Conservation (phyloP, 352 stramenopile species). For the Phytophthora palmivora region DNA sequence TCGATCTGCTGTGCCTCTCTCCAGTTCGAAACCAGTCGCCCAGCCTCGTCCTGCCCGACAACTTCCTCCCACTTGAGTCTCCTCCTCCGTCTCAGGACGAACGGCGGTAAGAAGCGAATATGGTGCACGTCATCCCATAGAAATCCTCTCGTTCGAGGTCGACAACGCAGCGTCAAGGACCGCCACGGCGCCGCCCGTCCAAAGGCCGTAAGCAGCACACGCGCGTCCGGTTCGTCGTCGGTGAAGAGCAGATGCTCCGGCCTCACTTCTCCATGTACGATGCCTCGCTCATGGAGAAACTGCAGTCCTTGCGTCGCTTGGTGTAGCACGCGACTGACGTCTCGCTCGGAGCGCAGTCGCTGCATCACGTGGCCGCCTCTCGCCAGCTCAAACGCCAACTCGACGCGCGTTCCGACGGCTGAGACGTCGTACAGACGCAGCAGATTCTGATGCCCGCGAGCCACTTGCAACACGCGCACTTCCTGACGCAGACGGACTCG, state of each 20-base stretch:
- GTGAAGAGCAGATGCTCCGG: conserved; percentile 82
- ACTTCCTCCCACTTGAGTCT: conserved; percentile 13
- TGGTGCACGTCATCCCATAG: conserved; percentile 70
- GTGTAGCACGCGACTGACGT: conserved; percentile 61
- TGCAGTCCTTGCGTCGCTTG: conserved; percentile 52
- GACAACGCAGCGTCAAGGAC: conserved; percentile 36
- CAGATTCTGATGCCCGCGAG: conserved; percentile 62
- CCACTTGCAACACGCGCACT: conserved; percentile 60
- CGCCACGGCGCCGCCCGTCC: conserved; percentile 63
- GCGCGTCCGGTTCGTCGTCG: conserved; percentile 65
- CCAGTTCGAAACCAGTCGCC: conserved; percentile 49
- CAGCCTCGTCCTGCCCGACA: too few species aligned
- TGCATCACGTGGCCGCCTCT: conserved; percentile 66
- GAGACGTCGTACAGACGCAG: conserved; percentile 74
- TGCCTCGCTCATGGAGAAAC: conserved; percentile 59
- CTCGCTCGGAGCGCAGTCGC: conserved; percentile 56
- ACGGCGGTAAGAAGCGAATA: conserved; percentile 71
- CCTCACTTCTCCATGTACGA: conserved; percentile 74
- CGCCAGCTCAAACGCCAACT: conserved; percentile 83
- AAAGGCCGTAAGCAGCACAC: conserved; percentile 72
- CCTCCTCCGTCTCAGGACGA: conserved; percentile 42
- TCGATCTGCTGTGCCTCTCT: conserved; percentile 71
- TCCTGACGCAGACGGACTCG: conserved; percentile 76
- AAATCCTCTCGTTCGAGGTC: conserved; percentile 30
- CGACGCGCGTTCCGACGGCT: conserved; percentile 49